Percentiles rank a stretch among this genome's conserved stretches.
Conservation (phyloP, 768 basidiomycete genomes). For the Paxillus involutus region DNA sequence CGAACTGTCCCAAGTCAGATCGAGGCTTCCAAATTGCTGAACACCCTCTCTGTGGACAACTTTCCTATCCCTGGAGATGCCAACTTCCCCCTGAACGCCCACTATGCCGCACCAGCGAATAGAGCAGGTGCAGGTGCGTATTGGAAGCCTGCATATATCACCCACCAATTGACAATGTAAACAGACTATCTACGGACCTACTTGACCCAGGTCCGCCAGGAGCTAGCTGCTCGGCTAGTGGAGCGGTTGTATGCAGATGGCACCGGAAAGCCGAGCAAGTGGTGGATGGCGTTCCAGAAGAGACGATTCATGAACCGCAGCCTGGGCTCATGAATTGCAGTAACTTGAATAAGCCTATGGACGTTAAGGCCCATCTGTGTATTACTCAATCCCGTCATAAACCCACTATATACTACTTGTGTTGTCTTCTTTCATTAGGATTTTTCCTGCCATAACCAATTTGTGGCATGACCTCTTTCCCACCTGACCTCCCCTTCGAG, state of each 20-base stretch:
- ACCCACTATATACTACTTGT: constrained; percentile 21
- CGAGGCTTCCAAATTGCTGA: constrained; percentile 84
- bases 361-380: constrained; percentile 7
- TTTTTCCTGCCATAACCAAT: constrained; percentile 89
- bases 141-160: not conserved
- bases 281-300: constrained; percentile 99
- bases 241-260: constrained; percentile 92
- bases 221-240: constrained; percentile 81
- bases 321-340: constrained; percentile 55
- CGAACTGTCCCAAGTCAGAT: constrained; percentile 71
- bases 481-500: constrained; percentile 59
- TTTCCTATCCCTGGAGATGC: constrained; percentile 97
- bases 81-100: constrained; percentile 87
- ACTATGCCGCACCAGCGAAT: constrained; percentile 80
- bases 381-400: constrained; percentile 20
- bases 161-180: constrained; percentile 9
- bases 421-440: constrained; percentile 78
- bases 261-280: constrained; percentile 94
- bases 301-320: constrained; percentile 94
- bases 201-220: constrained; percentile 90
- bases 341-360: not conserved
- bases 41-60: constrained; percentile 90
- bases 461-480: constrained; percentile 70
- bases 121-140: constrained; percentile 78
- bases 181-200: constrained; percentile 89